Base-by-base conservation (phyloP, 2,329 filamentous ascomycete genomes). In the Alternaria atra region DNA sequence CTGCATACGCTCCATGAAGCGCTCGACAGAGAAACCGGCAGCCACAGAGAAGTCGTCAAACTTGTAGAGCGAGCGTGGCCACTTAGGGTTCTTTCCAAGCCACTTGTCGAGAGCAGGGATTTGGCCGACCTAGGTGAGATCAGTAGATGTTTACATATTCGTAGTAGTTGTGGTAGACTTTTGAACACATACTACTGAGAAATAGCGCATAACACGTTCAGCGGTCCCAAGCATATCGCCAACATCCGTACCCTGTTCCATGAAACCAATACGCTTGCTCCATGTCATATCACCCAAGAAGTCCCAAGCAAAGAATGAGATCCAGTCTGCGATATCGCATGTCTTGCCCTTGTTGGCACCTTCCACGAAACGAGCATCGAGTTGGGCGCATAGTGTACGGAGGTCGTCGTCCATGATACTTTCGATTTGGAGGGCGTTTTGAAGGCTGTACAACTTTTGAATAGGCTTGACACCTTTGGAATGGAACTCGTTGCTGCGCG, bases 261-360 rank as follows among this genome's bases (percentile, higher is more conserved):
- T 72, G 64, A 83, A 82, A 1, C 80, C 81, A 7, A 82, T 72
- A n/a, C 73, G 74, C 61, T 78, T 76, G 17, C 75, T 74, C 62
- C 81, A 82, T 0, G 77, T 80, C 53, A 82, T 67, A 42, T 81
- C 76, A 1, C 78, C 77, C 1, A 83, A 66, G 6, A 81, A 68
- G 43, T 70, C 66, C 64, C 66, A 72, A 25, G 71, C 63, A 55
- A 75, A 74, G 53, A 64, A 77, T 6, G 67, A 74, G 32, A 77
- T 71, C 75, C 73, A 76, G 32, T 76, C 70, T 4, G 70, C 66
- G 27, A 77, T 73, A 57, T 75, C 73, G 63, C 71, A 74, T 2
- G 72, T 69, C 52, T 71, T 71, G 29, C 66, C 69, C 25, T 61
- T 47, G 43, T 73, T 74, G 4, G 48, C 68, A 12, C 66, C 71